Evolutionary conservation across 805 yeast species (phyloP).

Genomic region (Wickerhamomyces pijperi): DNA sequence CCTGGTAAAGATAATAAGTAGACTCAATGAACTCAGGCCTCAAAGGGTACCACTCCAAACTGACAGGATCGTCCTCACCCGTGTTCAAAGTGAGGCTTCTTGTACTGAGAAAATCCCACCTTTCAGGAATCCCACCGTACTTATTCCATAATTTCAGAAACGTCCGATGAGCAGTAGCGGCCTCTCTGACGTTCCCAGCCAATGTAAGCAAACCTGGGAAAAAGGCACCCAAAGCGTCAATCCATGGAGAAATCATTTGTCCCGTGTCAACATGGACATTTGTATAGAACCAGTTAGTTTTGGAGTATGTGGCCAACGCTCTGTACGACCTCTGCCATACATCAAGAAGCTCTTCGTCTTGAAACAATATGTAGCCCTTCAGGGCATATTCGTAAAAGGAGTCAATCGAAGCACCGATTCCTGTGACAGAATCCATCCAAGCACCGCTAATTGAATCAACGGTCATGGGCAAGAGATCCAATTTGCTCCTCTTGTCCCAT

Average conservation of each 20-base stretch:
- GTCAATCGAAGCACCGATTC: conserved; percentile 86
- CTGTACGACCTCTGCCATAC: conserved; percentile 54
- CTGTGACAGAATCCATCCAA: conserved; percentile 54
- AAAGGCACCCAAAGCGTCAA: conserved; percentile 80
- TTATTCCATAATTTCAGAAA: conserved; percentile 70
- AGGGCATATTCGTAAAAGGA: conserved; percentile 84
- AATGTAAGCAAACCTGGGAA: conserved; percentile 80
- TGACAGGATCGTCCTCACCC: conserved; percentile 25
- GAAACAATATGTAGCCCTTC: conserved; percentile 64
- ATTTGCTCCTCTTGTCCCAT: conserved; percentile 54
- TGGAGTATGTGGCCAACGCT: conserved; percentile 45
- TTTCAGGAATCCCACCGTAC: conserved; percentile 77
- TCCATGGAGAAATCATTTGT: conserved; percentile 45
- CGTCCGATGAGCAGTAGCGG: conserved; percentile 47
- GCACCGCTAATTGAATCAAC: conserved; percentile 45
- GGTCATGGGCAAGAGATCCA: conserved; percentile 71
- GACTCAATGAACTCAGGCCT: conserved; percentile 90
- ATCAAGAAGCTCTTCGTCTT: conserved; percentile 36
- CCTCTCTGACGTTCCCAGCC: conserved; percentile 62
- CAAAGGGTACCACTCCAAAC: conserved; percentile 83
- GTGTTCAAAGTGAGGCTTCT: conserved; percentile 1
- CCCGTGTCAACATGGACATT: conserved; percentile 53
- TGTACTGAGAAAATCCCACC: conserved; percentile 47
- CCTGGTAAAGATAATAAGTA: conserved; percentile 70
- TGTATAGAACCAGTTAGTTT: conserved; percentile 37